Base-by-base conservation (phyloP, 352 stramenopile species). In the Phytophthora sansomeana region DNA sequence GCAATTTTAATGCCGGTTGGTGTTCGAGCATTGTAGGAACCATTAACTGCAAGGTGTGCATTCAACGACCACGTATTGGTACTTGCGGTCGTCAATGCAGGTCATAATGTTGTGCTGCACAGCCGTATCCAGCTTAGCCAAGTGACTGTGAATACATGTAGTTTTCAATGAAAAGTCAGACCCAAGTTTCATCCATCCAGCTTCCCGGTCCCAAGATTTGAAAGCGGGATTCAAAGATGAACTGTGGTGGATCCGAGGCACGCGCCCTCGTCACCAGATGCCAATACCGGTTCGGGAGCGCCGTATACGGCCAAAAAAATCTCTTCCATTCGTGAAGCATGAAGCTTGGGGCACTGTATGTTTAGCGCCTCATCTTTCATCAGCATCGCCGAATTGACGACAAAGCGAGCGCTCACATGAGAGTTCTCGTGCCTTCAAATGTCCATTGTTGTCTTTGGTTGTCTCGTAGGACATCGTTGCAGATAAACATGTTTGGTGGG, bases 101-200 rank as follows among this genome's bases (percentile, higher is more conserved):
- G 21, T 3, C 3, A 24, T 24, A 24, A 24, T 24, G 21, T 43
- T n/a, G 16, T 11, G 14, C 16, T 43, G 6, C 1, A 9, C 33
- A 39, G 16, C 33, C 33, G 33, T 39, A 39, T 39, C 33, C 33
- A 41, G 35, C 10, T 24, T 38, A 5, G 9, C 33, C 10, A 9
- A 42, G 6, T 6, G 36, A 21, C 14, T 16, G 16, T 43, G 36
- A 14, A 21, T 10, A 3, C 17, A 43, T 3, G 3, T 24, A 43
- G 19, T 24, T 0, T 42, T 43, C 38, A 43, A 19, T 43, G 38
- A 61, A 67, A 61, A 67, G 10, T 14, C 58, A 47, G 13, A 19
- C 26, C 49, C 53, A 44, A 61, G 19, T 19, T 46, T 39, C 48
- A 66, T 59, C 48, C 48, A 66, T 54, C 29, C 29, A 57, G 50